These are phyloP conservation scores for Lentithecium fluviatile DNA, from an alignment of 495 filamentous ascomycete genomes.

Conservation along the genomic window DNA sequence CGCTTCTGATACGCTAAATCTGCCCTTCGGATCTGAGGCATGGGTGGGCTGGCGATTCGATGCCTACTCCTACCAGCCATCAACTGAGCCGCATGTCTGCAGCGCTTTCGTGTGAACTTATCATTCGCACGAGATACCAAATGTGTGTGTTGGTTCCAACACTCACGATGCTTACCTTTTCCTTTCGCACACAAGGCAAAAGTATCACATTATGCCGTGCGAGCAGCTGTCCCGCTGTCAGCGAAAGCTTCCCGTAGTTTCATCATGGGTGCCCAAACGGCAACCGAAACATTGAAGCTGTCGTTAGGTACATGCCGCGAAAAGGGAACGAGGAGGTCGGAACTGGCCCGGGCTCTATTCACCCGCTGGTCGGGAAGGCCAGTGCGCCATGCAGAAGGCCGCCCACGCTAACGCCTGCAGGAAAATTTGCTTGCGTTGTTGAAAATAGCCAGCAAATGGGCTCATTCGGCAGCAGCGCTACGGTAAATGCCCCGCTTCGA, in stretches of 20 bases:
- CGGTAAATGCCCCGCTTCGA: slow-evolving; percentile 16
- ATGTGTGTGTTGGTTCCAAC: background rate
- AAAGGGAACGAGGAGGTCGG: slow-evolving; percentile 13
- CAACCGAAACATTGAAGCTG: background rate
- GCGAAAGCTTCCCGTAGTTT: background rate
- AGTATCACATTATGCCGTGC: background rate
- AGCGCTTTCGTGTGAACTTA: slow-evolving; percentile 10
- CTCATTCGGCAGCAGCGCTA: background rate
- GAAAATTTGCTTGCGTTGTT: slow-evolving; percentile 10
- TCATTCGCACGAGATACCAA: slow-evolving; percentile 8
- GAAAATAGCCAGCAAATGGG: slow-evolving; percentile 19
- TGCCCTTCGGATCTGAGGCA: slow-evolving; percentile 11
- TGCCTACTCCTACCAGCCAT: background rate
- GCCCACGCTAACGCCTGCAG: background rate
- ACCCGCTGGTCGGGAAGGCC: slow-evolving; percentile 10
- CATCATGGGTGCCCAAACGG: background rate
- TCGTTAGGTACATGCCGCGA: background rate
- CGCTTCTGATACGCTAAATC: slow-evolving; percentile 13
- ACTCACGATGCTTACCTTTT: background rate
- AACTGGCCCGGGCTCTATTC: slow-evolving; percentile 1
- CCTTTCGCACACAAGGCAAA: background rate
- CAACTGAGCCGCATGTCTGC: slow-evolving; percentile 27
- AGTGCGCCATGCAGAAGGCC: background rate
- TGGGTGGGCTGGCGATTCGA: background rate
- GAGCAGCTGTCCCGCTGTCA: background rate